Percentiles rank a stretch among this genome's conserved stretches.
Evolutionary conservation across 2,329 filamentous ascomycete species (phyloP).

Genomic region (Sclerotiophoma versabilis): DNA sequence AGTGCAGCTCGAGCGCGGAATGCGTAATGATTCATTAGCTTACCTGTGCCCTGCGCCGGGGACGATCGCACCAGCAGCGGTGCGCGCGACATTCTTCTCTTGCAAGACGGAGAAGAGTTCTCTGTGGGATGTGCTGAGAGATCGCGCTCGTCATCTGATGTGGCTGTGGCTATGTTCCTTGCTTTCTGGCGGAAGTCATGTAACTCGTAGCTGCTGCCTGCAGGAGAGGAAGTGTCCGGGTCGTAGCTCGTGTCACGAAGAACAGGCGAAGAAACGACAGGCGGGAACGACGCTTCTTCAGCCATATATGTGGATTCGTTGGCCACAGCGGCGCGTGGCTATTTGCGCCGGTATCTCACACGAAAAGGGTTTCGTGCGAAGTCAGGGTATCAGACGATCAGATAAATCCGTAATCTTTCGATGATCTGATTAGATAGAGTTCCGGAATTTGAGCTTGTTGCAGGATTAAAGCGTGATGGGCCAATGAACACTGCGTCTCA

Average conservation of each 20-base stretch:
- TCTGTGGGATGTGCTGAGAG: conserved; percentile 21
- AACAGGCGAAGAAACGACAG: conserved; percentile 29
- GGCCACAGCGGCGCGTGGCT: conserved; percentile 29
- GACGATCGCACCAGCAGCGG: conserved; percentile 67
- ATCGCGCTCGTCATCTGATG: conserved; percentile 39
- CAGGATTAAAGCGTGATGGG: background rate
- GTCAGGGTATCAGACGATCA: conserved; percentile 34
- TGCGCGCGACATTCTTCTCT: conserved; percentile 56
- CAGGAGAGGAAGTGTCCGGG: conserved; percentile 23
- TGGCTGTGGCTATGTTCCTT: conserved; percentile 35
- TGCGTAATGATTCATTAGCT: conserved; percentile 24
- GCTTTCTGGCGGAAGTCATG: conserved; percentile 37
- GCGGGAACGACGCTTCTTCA: conserved; percentile 23
- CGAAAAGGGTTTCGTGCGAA: conserved; percentile 32
- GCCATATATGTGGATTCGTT: conserved; percentile 36
- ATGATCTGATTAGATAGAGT: conserved; percentile 38
- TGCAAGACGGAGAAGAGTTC: conserved; percentile 22
- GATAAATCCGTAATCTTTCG: conserved; percentile 27
- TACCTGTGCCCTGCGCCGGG: conserved; percentile 63
- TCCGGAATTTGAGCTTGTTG: conserved; percentile 6
- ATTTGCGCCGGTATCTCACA: conserved; percentile 28
- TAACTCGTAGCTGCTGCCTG: conserved; percentile 43
- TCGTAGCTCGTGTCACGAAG: conserved; percentile 30
- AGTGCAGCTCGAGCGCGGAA: conserved; percentile 14
- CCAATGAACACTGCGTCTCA: conserved; percentile 9